These are phyloP conservation scores for Epichloe amarillans DNA, from an alignment of 2,329 filamentous ascomycete genomes.

Conservation along the genomic window DNA sequence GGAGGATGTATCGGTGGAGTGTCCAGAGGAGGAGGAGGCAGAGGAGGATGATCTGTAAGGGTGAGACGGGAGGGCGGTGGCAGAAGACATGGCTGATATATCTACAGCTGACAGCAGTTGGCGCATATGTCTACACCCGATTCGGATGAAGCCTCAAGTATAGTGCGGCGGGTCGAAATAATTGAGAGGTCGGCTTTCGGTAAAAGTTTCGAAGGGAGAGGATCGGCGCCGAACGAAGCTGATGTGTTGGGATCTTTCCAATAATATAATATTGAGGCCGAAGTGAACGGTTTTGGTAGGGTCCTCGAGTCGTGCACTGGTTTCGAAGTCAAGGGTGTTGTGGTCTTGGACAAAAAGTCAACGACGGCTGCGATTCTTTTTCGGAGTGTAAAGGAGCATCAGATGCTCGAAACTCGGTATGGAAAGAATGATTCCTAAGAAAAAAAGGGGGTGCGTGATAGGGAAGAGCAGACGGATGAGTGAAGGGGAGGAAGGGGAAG, in stretches of 20 bases:
- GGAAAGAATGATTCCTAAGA: neutral
- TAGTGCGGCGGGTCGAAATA: neutral
- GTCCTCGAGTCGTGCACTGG: neutral
- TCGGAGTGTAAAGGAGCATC: neutral
- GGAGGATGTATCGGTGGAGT: conserved; percentile 21
- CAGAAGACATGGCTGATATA: conserved; percentile 7
- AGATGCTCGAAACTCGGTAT: too few species aligned
- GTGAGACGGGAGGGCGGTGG: conserved; percentile 7
- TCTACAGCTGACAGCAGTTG: neutral
- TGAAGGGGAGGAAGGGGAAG: conserved; percentile 3
- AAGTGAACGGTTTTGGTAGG: neutral
- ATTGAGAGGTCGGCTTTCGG: neutral
- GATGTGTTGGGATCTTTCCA: neutral
- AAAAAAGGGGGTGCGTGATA: neutral
- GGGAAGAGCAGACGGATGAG: neutral
- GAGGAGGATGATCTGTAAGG: conserved; percentile 14
- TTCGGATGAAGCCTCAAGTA: neutral
- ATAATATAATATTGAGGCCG: neutral
- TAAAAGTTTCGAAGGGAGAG: neutral
- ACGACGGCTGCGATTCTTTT: neutral
- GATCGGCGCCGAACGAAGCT: neutral
- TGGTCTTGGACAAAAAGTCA: neutral
- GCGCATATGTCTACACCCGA: neutral
- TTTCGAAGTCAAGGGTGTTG: neutral
- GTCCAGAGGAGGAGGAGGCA: conserved; percentile 28